These are phyloP conservation scores for Triangularia setosa DNA, from an alignment of 2,329 filamentous ascomycete genomes.

Conservation along the genomic window DNA sequence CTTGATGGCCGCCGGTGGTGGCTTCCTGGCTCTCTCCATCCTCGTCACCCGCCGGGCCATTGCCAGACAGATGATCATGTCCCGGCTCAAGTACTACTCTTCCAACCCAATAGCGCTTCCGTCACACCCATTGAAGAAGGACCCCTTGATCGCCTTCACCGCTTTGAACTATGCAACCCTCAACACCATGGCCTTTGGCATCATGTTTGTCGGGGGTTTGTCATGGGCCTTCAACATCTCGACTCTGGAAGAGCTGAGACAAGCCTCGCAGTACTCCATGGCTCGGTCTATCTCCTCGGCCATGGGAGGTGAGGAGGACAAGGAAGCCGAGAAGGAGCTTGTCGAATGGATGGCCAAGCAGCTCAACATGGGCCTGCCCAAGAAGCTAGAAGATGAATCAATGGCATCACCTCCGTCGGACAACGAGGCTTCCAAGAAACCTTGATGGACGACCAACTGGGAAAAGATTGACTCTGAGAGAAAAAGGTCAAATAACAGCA, in stretches of 20 bases:
- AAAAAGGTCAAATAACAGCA: not conserved
- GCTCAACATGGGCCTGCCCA: conserved; percentile 45
- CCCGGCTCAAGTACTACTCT: conserved; percentile 68
- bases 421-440: not conserved
- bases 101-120: conserved; percentile 46
- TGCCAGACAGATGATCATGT: conserved; percentile 54
- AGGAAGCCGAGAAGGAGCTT: conserved; percentile 56
- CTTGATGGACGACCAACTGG: not conserved
- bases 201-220: conserved; percentile 70
- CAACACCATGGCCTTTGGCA: conserved; percentile 72
- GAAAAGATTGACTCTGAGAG: not conserved
- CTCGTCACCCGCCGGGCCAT: conserved; percentile 69
- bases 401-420: not conserved
- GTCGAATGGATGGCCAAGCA: conserved; percentile 59
- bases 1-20: conserved; percentile 69
- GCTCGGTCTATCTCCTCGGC: conserved; percentile 33
- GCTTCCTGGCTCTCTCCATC: conserved; percentile 70
- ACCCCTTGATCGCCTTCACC: conserved; percentile 71
- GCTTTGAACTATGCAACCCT: conserved; percentile 83
- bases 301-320: conserved; percentile 34
- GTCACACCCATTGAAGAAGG: conserved; percentile 38
- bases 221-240: conserved; percentile 77
- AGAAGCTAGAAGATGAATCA: not conserved
- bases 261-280: conserved; percentile 37
- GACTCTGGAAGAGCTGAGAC: conserved; percentile 60